Evolutionary conservation across 2,329 filamentous ascomycete genomes (phyloP).

Genomic region (Aspergillus costaricaensis): DNA sequence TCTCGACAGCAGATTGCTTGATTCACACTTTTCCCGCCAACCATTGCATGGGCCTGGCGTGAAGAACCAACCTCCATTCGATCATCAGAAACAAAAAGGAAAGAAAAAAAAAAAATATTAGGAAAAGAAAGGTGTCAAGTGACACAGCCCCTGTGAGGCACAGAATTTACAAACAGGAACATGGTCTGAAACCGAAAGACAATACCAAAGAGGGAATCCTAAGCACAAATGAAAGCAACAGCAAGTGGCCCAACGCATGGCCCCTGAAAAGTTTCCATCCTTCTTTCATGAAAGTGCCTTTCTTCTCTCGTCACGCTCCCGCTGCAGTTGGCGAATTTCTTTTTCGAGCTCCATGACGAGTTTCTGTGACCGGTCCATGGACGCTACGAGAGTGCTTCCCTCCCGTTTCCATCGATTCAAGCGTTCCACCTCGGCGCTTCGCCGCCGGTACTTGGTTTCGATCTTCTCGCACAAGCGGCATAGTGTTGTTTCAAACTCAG

Average conservation of each 20-base stretch:
- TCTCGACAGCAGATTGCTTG: slow-evolving; percentile 19
- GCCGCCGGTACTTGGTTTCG: slow-evolving; percentile 77
- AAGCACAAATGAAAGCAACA: slow-evolving; percentile 23
- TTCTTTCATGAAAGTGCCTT: slow-evolving; percentile 28
- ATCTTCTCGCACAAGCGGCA: slow-evolving; percentile 90
- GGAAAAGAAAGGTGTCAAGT: slow-evolving; percentile 16
- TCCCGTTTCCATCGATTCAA: slow-evolving; percentile 76
- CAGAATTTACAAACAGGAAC: slow-evolving; percentile 25
- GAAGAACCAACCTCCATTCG: slow-evolving; percentile 31
- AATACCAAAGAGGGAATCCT: slow-evolving; percentile 24
- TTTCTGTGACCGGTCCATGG: slow-evolving; percentile 67
- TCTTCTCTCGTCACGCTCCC: slow-evolving; percentile 53
- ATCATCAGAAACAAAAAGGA: slow-evolving; percentile 21
- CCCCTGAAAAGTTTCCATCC: not conserved
- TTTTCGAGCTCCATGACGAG: slow-evolving; percentile 70
- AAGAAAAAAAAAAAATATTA: not conserved
- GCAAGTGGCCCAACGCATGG: slow-evolving; percentile 14
- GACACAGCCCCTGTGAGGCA: slow-evolving; percentile 29
- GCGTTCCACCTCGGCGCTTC: slow-evolving; percentile 72
- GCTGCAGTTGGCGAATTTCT: slow-evolving; percentile 67
- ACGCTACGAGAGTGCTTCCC: slow-evolving; percentile 60
- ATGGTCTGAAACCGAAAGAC: slow-evolving; percentile 12
- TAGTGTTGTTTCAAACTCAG: slow-evolving; percentile 61
- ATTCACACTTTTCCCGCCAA: slow-evolving; percentile 25
- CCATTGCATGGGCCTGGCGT: slow-evolving; percentile 26